A percentile compares a stretch with the other conserved stretches of the same genome.
Conservation (phyloP, 345 rosid genomes). For the Diplotaxis tenuifolia region DNA sequence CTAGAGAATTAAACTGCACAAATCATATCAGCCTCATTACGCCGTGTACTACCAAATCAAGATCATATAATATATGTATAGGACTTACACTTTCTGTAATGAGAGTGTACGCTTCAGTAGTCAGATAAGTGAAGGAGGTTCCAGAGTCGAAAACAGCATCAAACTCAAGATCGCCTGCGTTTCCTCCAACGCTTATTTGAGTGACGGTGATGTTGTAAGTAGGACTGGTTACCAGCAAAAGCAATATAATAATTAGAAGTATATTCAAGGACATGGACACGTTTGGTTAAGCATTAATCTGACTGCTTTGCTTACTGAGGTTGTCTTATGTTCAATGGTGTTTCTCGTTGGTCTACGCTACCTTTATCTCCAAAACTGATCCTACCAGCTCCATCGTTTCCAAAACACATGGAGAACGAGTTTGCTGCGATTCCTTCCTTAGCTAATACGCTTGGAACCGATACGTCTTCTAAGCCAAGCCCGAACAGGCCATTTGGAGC, state of each 20-base stretch:
- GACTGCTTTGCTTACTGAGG: slow-evolving; percentile 51
- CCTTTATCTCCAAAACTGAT: slow-evolving; percentile 93
- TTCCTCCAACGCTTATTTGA: slow-evolving; percentile 60
- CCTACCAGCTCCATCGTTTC: slow-evolving; percentile 68
- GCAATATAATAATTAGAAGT: not conserved
- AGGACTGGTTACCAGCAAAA: slow-evolving; percentile 51
- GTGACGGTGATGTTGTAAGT: slow-evolving; percentile 77
- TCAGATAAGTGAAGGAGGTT: slow-evolving; percentile 88
- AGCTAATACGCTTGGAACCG: slow-evolving; percentile 91
- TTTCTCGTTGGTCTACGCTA: slow-evolving; percentile 71
- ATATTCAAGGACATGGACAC: not conserved
- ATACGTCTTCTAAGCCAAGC: slow-evolving; percentile 72
- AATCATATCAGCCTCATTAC: not conserved
- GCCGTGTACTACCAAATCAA: not conserved
- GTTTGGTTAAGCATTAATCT: not conserved
- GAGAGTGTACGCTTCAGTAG: slow-evolving; percentile 64
- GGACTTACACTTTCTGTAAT: slow-evolving; percentile 63
- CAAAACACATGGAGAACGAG: slow-evolving; percentile 98
- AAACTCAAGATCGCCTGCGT: slow-evolving; percentile 50
- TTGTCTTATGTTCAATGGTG: slow-evolving; percentile 68
- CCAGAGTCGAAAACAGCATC: slow-evolving; percentile 89
- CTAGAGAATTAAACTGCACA: slow-evolving; percentile 67
- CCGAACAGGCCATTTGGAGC: slow-evolving; percentile 98
- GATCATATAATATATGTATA: slow-evolving; percentile 18
- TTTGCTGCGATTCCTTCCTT: slow-evolving; percentile 56